Base-by-base conservation (phyloP, 1,284 basidiomycete species). In the Trichosporon coremiiforme region DNA sequence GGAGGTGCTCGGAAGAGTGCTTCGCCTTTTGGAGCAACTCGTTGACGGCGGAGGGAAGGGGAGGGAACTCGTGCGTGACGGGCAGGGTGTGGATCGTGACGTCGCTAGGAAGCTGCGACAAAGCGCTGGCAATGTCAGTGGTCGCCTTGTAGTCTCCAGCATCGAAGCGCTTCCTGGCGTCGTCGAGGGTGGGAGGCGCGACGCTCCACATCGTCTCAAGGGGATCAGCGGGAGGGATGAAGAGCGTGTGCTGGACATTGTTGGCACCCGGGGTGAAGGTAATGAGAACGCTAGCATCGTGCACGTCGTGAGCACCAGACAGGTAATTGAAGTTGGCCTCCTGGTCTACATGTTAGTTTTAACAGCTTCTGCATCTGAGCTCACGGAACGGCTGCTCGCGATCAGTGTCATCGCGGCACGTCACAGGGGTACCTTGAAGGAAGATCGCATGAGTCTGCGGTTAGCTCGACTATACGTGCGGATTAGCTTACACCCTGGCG, bases 321-420 rank as follows among this genome's bases (percentile, higher is more conserved):
- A 95, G 86, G 80, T 94, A 95, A 84, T 88, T 90, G 82, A 95
- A 96, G 83, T 95, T 95, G 75, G 90, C 90, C 84, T 95, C 93
- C 84, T 89, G 82, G 45, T 80, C 75, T 84, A 74, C 33, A 22
- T n/a, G 63, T 69, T 13, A 69, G 68, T 33, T 41, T 1, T 2
- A 6, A 15, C 29, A 13, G n/a, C 1, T 38, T 12, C 22, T 25
- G 55, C 17, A 2, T 4, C 5, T 9, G 50, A 10, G 75, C 85
- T 86, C 85, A 75, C 89, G 89, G 81, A 93, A 94, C 0, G 86
- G 82, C 64, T 93, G 85, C 83, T 95, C 93, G 66, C 93, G 88
- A 80, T 97, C 94, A 3, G 94, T 95, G 79, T 96, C 93, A 80
- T 95, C 89, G 70, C 93, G 86, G 78, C 86, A 93, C 0, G 87